Evolutionary conservation across 2,329 filamentous ascomycete genomes (phyloP).

Genomic region (Aspergillus novofumigatus): DNA sequence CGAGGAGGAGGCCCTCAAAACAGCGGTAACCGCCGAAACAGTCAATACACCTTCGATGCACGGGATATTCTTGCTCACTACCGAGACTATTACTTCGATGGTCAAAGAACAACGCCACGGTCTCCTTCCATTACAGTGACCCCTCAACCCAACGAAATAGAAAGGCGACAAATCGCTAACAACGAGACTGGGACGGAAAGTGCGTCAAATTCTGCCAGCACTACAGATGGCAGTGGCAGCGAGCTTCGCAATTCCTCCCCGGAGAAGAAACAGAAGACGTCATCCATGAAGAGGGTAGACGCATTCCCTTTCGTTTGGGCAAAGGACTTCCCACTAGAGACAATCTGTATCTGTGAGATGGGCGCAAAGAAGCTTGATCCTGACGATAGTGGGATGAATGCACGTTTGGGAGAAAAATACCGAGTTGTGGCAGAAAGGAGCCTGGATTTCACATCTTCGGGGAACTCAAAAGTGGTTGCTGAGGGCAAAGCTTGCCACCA

Average conservation of each 20-base stretch:
- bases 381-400: constrained; percentile 37
- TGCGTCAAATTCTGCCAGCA: background rate
- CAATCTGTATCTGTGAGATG: constrained; percentile 79
- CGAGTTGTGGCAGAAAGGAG: constrained; percentile 42
- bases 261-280: background rate
- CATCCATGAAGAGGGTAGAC: background rate
- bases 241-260: background rate
- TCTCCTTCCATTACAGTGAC: background rate
- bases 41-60: constrained; percentile 47
- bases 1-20: constrained; percentile 6
- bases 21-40: constrained; percentile 11
- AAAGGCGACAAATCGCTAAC: background rate
- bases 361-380: constrained; percentile 66
- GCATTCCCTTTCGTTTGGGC: constrained; percentile 62
- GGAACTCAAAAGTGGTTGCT: background rate
- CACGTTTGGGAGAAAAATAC: constrained; percentile 51
- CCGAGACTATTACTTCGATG: constrained; percentile 32
- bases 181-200: background rate
- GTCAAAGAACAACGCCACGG: constrained; percentile 17
- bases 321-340: constrained; percentile 61
- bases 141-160: background rate
- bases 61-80: constrained; percentile 30
- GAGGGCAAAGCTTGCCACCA: background rate
- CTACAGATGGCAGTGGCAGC: constrained; percentile 1
- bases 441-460: constrained; percentile 16